Percentiles rank a stretch among this genome's conserved stretches.
phyloP scores from a whole-genome alignment of 139 green algal genomes.

The Edaphochlamys debaryana region DNA sequence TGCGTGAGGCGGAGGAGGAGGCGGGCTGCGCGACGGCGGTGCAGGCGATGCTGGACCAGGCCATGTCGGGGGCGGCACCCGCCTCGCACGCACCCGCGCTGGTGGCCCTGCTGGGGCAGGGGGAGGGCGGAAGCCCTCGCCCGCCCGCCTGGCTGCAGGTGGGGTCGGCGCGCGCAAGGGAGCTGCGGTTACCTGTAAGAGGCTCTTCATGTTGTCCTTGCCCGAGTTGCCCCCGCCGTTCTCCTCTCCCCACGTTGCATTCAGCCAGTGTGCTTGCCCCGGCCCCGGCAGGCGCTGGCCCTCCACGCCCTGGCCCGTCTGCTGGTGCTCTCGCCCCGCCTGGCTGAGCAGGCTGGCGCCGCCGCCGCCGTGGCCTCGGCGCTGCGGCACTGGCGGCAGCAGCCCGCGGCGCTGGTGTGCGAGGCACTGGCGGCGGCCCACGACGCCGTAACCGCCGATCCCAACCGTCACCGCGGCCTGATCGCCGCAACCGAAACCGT shows the following conservation, averaged over 20 bases:
- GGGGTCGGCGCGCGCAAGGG: background rate
- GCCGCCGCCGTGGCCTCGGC: background rate
- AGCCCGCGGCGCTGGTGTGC: conserved; percentile 2
- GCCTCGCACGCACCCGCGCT: background rate
- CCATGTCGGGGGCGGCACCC: background rate
- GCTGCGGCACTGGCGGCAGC: background rate
- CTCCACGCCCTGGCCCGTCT: conserved; percentile 16
- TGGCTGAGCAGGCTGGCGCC: background rate
- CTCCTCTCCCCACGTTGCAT: no score
- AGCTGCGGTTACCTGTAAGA: background rate
- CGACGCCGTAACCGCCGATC: background rate
- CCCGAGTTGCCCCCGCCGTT: no score
- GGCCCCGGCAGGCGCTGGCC: conserved; percentile 2
- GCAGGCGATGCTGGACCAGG: conserved; percentile 16
- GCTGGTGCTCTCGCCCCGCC: background rate
- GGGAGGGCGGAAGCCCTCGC: background rate
- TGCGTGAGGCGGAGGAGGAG: conserved; percentile 26
- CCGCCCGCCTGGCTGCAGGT: background rate
- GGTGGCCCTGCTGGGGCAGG: background rate
- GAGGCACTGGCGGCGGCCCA: background rate
- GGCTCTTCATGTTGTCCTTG: background rate
- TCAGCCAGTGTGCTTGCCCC: no score
- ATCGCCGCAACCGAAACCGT: background rate
- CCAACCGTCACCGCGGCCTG: conserved; percentile 27
- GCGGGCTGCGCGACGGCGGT: background rate